Percentiles rank a stretch among this genome's conserved stretches.
Evolutionary conservation across 164 flowering plant genomes (phyloP).

Genomic region (Cinnamomum chago): DNA sequence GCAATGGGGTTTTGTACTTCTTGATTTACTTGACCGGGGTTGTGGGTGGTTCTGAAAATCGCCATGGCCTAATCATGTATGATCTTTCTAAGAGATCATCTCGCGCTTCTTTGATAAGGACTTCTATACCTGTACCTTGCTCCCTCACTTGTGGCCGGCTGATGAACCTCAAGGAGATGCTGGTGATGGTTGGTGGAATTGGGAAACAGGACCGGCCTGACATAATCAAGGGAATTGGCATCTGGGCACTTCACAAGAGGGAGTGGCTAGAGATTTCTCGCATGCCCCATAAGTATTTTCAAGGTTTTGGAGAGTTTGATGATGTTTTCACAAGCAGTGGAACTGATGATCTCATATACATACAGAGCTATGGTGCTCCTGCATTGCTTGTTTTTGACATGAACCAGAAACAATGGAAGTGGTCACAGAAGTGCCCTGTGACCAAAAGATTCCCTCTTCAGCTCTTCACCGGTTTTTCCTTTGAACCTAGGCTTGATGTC

Average conservation of each 20-base stretch:
- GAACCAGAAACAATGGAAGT: conserved; percentile 67
- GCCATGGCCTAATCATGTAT: conserved; percentile 65
- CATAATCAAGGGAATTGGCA: conserved; percentile 87
- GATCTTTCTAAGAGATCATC: conserved; percentile 47
- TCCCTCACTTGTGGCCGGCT: conserved; percentile 85
- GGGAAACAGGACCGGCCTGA: conserved; percentile 74
- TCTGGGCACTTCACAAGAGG: conserved; percentile 65
- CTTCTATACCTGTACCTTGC: conserved; percentile 70
- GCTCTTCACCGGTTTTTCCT: conserved; percentile 89
- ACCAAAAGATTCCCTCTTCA: conserved; percentile 82
- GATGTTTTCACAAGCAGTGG: conserved; percentile 91
- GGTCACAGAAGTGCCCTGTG: conserved; percentile 89
- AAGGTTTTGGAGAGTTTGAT: conserved; percentile 93
- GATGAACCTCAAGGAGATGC: conserved; percentile 77
- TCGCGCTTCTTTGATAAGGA: conserved; percentile 40
- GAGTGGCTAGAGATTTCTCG: conserved; percentile 75
- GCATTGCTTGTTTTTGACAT: conserved; percentile 69
- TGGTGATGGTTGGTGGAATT: conserved; percentile 65
- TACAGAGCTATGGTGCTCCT: conserved; percentile 89
- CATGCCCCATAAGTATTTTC: conserved; percentile 85
- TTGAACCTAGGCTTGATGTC: conserved; percentile 81
- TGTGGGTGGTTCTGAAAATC: conserved; percentile 36
- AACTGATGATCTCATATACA: conserved; percentile 64
- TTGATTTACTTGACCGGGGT: conserved; percentile 75
- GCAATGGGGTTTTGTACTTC: conserved; percentile 66